Conservation (phyloP, 306 rosid species). For the Canavalia ensiformis region DNA sequence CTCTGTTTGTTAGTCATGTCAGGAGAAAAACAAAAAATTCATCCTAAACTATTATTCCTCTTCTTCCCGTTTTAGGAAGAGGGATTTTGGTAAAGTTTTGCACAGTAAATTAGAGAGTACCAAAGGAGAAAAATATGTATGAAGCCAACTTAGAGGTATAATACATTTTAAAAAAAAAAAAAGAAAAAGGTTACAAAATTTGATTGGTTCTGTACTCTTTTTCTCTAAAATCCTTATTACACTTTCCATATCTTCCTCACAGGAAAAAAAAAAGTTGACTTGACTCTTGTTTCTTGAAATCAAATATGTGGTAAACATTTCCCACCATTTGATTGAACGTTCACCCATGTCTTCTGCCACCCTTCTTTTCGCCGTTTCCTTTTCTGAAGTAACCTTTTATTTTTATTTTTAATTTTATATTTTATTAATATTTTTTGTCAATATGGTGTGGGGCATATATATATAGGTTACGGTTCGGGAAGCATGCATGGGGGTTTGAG, state of each 20-base stretch:
- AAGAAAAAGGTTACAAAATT: constrained; percentile 40
- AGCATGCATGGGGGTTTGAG: constrained; percentile 64
- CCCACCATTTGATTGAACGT: constrained; percentile 32
- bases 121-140: constrained; percentile 52
- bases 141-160: constrained; percentile 26
- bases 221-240: constrained; percentile 39
- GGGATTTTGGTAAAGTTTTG: constrained; percentile 45
- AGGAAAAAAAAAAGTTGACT: constrained; percentile 39
- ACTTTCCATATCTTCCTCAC: constrained; percentile 35
- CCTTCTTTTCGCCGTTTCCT: neutral
- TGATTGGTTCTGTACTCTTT: constrained; percentile 53
- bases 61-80: constrained; percentile 50
- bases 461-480: constrained; percentile 57
- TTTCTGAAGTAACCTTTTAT: constrained; percentile 1
- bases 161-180: constrained; percentile 8
- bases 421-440: neutral
- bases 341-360: constrained; percentile 31
- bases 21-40: constrained; percentile 42
- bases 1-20: constrained; percentile 70
- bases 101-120: constrained; percentile 47
- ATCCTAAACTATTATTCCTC: neutral
- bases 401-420: too few relatives aligned
- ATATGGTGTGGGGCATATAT: constrained; percentile 15
- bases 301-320: constrained; percentile 41
- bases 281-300: constrained; percentile 41